Evolutionary conservation across 202 grass and related monocot genomes (phyloP), one percentile per base, ranked within the genome.

Genomic region (Zoysia matrella): DNA sequence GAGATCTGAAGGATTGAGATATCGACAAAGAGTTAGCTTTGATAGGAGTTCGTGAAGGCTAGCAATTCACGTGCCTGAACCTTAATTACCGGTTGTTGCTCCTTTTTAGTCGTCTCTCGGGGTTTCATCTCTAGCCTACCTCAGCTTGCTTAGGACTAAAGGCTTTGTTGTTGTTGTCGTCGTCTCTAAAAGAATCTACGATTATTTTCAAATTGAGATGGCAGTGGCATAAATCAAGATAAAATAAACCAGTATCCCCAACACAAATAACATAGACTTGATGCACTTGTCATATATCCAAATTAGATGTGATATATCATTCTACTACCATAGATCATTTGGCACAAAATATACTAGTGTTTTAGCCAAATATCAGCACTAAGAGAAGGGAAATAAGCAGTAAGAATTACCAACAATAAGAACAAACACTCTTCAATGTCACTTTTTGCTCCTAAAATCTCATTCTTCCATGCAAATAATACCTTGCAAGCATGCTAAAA

Each of bases 231-330:
- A 7, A 10, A 8, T 30, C 11, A 36, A 36, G 30, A 72, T 36
- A 57, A 5, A 7, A 58, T 51, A 58, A 70, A 60, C 10, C 4
- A 15, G 1, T 22, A 57, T 77, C 13, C 13, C 52, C 40, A 14
- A 60, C 9, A 39, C 22, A 52, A 22, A 52, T 15, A 61, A 70
- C 2, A 8, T 52, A 52, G 67, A 18, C 16, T 60, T 46, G 67
- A 77, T 41, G 15, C 36, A 60, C 18, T 58, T n/a, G 16, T 48
- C 60, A 68, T 40, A 36, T 39, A 39, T 9, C 58, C 58, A 73
- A 78, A 66, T 52, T 58, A 67, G 68, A 78, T 12, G 51, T 8
- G 4, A 36, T 47, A 15, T 42, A 67, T 12, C 69, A 78, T 58
- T 64, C 36, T 6, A 39, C 12, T n/a, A 64, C 50, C 52, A 49